phyloP scores from a whole-genome alignment of 208 protist species.

The Leishmania guyanensis region DNA sequence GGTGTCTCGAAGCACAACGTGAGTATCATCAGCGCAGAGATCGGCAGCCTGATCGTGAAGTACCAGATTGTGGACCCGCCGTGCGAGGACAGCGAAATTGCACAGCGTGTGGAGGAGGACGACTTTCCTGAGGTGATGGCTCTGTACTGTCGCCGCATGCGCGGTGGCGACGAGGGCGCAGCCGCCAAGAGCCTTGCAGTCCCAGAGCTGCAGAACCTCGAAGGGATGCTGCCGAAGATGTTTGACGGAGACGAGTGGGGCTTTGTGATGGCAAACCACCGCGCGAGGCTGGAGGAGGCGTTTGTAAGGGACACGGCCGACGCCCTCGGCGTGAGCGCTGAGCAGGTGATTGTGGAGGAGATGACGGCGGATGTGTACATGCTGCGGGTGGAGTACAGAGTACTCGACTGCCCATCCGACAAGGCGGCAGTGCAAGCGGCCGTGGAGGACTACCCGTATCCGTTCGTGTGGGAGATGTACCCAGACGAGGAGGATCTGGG shows the following conservation, averaged over 20 bases:
- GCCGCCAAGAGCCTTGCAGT: not conserved
- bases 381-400: constrained; percentile 39
- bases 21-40: constrained; percentile 38
- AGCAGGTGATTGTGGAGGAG: constrained; percentile 34
- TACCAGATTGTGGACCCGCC: constrained; percentile 44
- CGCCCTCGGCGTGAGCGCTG: constrained; percentile 30
- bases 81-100: constrained; percentile 42
- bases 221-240: constrained; percentile 29
- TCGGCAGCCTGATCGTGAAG: constrained; percentile 44
- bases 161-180: constrained; percentile 2
- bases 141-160: constrained; percentile 39
- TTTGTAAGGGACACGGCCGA: constrained; percentile 52
- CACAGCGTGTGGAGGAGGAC: constrained; percentile 34
- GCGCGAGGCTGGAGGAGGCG: constrained; percentile 24
- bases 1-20: constrained; percentile 39
- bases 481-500: constrained; percentile 27
- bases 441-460: constrained; percentile 49
- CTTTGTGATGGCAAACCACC: constrained; percentile 30
- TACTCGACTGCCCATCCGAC: constrained; percentile 30
- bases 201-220: constrained; percentile 15
- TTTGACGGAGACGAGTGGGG: constrained; percentile 62
- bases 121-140: constrained; percentile 47
- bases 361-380: constrained; percentile 17
- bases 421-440: constrained; percentile 32
- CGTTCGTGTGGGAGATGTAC: constrained; percentile 48